phyloP scores from a whole-genome alignment of 1,139 yeast species.

The Scheffersomyces insectosa region DNA sequence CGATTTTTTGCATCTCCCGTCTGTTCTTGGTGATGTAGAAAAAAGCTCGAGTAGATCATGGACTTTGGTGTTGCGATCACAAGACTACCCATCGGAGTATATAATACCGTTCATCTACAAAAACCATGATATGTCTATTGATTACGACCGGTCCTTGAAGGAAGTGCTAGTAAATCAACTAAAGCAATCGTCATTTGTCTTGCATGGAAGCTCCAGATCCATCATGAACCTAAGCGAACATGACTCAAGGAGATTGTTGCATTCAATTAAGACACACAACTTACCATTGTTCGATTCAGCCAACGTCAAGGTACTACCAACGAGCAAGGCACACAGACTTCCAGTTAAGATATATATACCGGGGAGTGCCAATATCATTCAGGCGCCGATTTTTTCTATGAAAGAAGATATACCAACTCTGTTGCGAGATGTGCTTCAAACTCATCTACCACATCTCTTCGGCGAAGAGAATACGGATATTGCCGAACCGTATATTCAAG shows the following conservation, averaged over 20 bases:
- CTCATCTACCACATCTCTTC: not conserved
- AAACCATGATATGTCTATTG: slow-evolving; percentile 11
- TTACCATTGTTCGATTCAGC: slow-evolving; percentile 22
- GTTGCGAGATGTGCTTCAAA: slow-evolving; percentile 40
- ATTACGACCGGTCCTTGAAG: slow-evolving; percentile 35
- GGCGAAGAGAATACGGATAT: not conserved
- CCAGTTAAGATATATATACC: slow-evolving; percentile 65
- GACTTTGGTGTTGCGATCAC: slow-evolving; percentile 47
- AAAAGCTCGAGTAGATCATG: slow-evolving; percentile 29
- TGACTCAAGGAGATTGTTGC: slow-evolving; percentile 60
- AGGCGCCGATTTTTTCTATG: slow-evolving; percentile 43
- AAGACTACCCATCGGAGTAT: slow-evolving; percentile 51
- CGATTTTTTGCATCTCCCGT: slow-evolving; percentile 47
- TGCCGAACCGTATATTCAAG: slow-evolving; percentile 60
- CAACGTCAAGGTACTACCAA: slow-evolving; percentile 36
- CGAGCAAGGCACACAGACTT: slow-evolving; percentile 35
- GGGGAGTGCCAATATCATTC: slow-evolving; percentile 45
- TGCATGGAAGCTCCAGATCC: slow-evolving; percentile 71
- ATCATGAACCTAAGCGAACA: slow-evolving; percentile 72
- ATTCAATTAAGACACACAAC: slow-evolving; percentile 43
- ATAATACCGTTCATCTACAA: slow-evolving; percentile 48
- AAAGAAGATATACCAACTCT: slow-evolving; percentile 22
- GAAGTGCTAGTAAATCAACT: slow-evolving; percentile 71
- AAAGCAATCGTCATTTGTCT: slow-evolving; percentile 75
- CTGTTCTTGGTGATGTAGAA: not conserved